A percentile compares a stretch with the other conserved stretches of the same genome.
These are phyloP conservation scores for Iberis pinnata DNA, from an alignment of 345 rosid genomes.

Conservation along the genomic window DNA sequence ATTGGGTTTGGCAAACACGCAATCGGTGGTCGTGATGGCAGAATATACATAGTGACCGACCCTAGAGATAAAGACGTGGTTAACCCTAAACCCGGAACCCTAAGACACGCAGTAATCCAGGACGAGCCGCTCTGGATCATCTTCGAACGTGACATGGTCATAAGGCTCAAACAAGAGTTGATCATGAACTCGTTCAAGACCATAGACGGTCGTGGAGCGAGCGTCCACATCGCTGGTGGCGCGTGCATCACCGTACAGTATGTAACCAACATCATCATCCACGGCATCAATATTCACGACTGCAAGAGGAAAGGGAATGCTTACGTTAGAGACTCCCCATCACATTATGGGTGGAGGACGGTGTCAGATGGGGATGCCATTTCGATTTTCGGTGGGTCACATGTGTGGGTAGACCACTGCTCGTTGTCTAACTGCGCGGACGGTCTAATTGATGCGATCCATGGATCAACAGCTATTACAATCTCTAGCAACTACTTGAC, in stretches of 20 bases:
- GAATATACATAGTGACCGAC: slow-evolving; percentile 48
- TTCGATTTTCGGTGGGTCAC: slow-evolving; percentile 55
- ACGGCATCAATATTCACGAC: slow-evolving; percentile 49
- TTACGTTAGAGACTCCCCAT: slow-evolving; percentile 52
- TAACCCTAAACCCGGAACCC: slow-evolving; percentile 56
- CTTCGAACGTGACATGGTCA: slow-evolving; percentile 55
- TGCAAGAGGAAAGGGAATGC: slow-evolving; percentile 55
- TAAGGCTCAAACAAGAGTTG: slow-evolving; percentile 47
- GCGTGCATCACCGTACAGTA: slow-evolving; percentile 63
- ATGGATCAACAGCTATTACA: slow-evolving; percentile 52
- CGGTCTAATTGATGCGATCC: slow-evolving; percentile 54
- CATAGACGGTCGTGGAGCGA: slow-evolving; percentile 55
- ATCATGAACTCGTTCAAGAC: slow-evolving; percentile 59
- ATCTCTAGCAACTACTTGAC: slow-evolving; percentile 54
- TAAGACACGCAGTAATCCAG: slow-evolving; percentile 55
- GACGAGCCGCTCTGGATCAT: slow-evolving; percentile 57
- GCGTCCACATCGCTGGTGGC: slow-evolving; percentile 49
- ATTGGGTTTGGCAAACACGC: slow-evolving; percentile 67
- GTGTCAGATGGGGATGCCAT: slow-evolving; percentile 55
- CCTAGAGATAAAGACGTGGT: slow-evolving; percentile 39
- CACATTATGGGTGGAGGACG: slow-evolving; percentile 59
- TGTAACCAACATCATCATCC: slow-evolving; percentile 52
- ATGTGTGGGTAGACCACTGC: slow-evolving; percentile 63
- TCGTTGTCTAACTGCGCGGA: slow-evolving; percentile 51
- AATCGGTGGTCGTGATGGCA: slow-evolving; percentile 57